Evolutionary conservation across 495 filamentous ascomycete species (phyloP), one percentile per base, ranked within the genome.

Genomic region (Penicillium bovifimosum): DNA sequence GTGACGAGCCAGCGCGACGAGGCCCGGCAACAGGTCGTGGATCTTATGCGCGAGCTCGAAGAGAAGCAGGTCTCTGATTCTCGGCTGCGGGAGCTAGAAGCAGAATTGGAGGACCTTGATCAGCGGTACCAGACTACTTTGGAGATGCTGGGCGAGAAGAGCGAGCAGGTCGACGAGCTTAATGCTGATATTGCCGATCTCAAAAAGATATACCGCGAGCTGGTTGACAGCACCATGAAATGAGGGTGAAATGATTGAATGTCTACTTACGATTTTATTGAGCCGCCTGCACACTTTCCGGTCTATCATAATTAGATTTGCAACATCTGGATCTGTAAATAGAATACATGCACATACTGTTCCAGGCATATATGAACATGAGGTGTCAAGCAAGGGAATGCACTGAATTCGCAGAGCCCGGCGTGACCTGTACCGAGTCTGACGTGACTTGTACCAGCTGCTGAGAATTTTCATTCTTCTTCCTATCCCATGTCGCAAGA

Each of bases 141-240:
- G 36, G 91, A 96, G 75, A 86, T 98, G 86, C 68, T 96, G 34
- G 93, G 93, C 9, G 93, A 98, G 80, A 96, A 95, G 82, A 95
- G 88, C 63, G 93, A 97, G 77, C 70, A 83, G 64, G 90, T 95
- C 11, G 89, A 96, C 56, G 92, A 97, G 76, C 73, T 99, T 45
- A 80, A 81, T 66, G 85, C 85, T 31, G 93, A 97, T 77, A 86
- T 97, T 47, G 76, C 80, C 44, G 93, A 97, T 76, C 75, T 97
- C 62, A 98, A 98, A 76, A 83, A 85, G 53, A 92, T 98, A 76
- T 96, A 96, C 72, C 80, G 90, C 61, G 92, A 96, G 62, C 68
- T 98, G 68, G 86, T 95, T 35, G 88, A 93, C 70, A 82, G 82
- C 65, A 95, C 87, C 32, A 85, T 90, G 73, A 81, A 79, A 68